Base-by-base conservation (phyloP, 768 basidiomycete genomes). In the Tricholoma hemisulphureum region DNA sequence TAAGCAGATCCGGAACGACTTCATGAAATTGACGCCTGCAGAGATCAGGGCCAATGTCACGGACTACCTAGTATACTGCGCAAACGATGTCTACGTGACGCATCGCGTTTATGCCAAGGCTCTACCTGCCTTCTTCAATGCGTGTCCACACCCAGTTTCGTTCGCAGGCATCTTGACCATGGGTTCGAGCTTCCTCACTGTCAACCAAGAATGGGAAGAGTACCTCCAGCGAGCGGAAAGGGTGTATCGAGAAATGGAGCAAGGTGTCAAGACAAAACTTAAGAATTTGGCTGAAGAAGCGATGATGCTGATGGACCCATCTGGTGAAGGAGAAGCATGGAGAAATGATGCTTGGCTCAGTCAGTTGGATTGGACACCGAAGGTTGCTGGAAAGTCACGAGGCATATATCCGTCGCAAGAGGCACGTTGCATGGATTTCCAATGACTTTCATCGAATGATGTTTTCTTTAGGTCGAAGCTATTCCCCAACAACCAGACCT, bases 301-400 rank as follows among this genome's bases (percentile, higher is more conserved):
- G 0, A 80, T 84, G 46, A 79, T 82, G 6, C 61, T 88, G 71
- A 77, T 83, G 75, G 72, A 75, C 37, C 14, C 43, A 21, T 43
- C 37, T 29, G 26, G 39, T 20, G 66, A 65, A 7, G 56, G 58
- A 18, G 67, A 74, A 28, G 71, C 68, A 50, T 93, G 86, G 89
- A 82, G 79, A 68, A 77, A 80, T 2, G 89, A 93, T 70, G 85
- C 85, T 6, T 97, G 94, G 93, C 72, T 95, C 13, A 82, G 78
- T 50, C 97, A 99, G 70, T 77, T 98, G 57, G 95, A 99, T 69
- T 98, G 97, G 97, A 87, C 91, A 1, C 92, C 92, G 1, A 98
- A 98, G 71, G 77, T 81, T 6, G 86, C 84, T 0, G 81, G 83
- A 34, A 85, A 85, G 69, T 85, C 87, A 8, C 77, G 91, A 66